Conservation (phyloP, 257 asterid genomes). For the Nicotiana tabacum region DNA sequence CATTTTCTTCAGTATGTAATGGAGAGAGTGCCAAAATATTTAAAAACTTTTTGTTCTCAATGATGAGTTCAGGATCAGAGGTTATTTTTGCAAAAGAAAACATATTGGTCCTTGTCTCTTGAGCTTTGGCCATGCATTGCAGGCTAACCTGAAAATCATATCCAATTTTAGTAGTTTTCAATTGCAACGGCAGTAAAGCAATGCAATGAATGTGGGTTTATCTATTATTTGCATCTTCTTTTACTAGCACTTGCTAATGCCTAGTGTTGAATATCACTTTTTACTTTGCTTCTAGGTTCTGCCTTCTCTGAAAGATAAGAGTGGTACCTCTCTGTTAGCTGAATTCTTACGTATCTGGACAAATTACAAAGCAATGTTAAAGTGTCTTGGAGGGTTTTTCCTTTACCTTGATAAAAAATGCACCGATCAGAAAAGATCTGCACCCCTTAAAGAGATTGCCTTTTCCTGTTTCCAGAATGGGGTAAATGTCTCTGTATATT, state of each 20-base stretch:
- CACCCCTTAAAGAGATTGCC: conserved; percentile 13
- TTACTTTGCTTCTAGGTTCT: conserved; percentile 15
- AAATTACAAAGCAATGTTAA: conserved; percentile 19
- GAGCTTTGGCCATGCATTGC: background rate
- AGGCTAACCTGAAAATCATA: background rate
- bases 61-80: background rate
- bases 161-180: background rate
- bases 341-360: conserved; percentile 15
- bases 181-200: background rate
- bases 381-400: conserved; percentile 22
- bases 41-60: background rate
- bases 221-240: background rate
- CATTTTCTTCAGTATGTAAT: background rate
- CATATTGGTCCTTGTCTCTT: background rate
- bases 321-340: conserved; percentile 11
- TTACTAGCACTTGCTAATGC: background rate
- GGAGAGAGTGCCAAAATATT: background rate
- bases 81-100: background rate
- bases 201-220: background rate
- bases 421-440: conserved; percentile 10
- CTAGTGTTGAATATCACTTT: background rate
- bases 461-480: conserved; percentile 9
- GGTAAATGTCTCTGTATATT: conserved; percentile 9
- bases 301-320: conserved; percentile 19
- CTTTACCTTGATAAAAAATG: conserved; percentile 14